phyloP scores from a whole-genome alignment of 139 green algal species.

The Chlamydomonas incerta region DNA sequence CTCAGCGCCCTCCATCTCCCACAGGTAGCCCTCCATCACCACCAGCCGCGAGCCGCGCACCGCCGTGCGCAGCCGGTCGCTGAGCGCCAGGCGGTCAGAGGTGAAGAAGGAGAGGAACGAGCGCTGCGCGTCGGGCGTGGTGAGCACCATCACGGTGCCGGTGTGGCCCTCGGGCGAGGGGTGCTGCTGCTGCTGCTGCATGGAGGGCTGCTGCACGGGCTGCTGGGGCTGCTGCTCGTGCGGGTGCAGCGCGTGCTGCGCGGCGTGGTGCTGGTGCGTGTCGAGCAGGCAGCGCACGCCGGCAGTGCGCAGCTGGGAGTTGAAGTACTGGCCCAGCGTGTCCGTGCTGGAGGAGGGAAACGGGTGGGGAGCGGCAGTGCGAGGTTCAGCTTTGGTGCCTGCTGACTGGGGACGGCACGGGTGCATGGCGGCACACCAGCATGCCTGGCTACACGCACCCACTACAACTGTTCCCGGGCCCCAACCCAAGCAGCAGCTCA shows the following conservation, averaged over 20 bases:
- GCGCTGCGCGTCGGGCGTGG: conserved; percentile 90
- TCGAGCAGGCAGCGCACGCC: conserved; percentile 76
- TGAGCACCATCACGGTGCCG: conserved; percentile 92
- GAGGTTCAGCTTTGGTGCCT: too few species aligned
- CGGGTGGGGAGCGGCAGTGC: too few species aligned
- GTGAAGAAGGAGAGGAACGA: conserved; percentile 90
- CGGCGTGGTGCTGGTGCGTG: conserved; percentile 4
- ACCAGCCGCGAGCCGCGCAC: conserved; percentile 68
- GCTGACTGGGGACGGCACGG: too few species aligned
- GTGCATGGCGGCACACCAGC: too few species aligned
- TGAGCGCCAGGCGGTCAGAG: conserved; percentile 25
- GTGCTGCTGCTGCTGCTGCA: conserved; percentile 20
- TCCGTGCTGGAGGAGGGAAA: too few species aligned
- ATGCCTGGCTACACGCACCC: too few species aligned
- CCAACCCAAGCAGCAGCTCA: too few species aligned
- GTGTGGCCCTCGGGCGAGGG: conserved; percentile 62
- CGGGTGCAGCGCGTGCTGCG: neutral
- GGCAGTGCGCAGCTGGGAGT: conserved; percentile 71
- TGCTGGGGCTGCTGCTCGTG: neutral
- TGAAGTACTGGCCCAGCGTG: conserved; percentile 82
- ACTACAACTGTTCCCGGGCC: too few species aligned
- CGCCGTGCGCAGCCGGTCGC: conserved; percentile 57
- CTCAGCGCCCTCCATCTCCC: conserved; percentile 40
- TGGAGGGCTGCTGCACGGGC: neutral
- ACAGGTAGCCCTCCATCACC: conserved; percentile 83